Evolutionary conservation across 1,139 yeast genomes (phyloP), one percentile per base, ranked within the genome.

Genomic region (Suhomyces bokatorum): DNA sequence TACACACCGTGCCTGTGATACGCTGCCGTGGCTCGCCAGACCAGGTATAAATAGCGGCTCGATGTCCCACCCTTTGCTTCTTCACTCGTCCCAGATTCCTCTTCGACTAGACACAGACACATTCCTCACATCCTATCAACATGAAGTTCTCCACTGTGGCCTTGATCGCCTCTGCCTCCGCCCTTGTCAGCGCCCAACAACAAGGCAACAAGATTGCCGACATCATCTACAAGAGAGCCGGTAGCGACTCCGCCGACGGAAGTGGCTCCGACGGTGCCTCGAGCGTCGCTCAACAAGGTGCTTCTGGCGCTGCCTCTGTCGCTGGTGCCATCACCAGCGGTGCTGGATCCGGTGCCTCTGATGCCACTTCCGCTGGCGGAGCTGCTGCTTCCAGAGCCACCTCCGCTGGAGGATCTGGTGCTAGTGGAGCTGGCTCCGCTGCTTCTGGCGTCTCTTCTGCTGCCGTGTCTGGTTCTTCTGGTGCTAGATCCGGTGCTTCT

Each of bases 391-490:
- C 37, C 20, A 40, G 39, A 6, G 42, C 35, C 31, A 75, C 83
- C 48, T 89, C 87, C 42, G 54, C 80, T 32, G 43, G 78, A 36
- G 66, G 67, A 49, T 58, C 67, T 43, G 24, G 8, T 20, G 24
- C 24, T 20, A 20, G 24, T 20, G 24, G 24, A 20, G 24, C 24
- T 20, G 24, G 24, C 24, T 20, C 24, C 24, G 24, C 24, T 20
- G 24, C 24, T 8, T 20, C 24, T 20, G 24, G 24, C 6, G 24
- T 8, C 24, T 20, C 24, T 20, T 4, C 8, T 20, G 24, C 24
- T 20, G 24, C 24, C 24, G 24, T 20, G 8, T 20, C 24, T 51
- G 51, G 34, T 75, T 77, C 42, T 67, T 66, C 85, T 45, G 84
- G 22, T 12, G 30, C 86, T 49, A 77, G 64, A 31, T 84, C 83